Evolutionary conservation across 2,329 filamentous ascomycete species (phyloP), one percentile per base, ranked within the genome.

Genomic region (Clonostachys chloroleuca): DNA sequence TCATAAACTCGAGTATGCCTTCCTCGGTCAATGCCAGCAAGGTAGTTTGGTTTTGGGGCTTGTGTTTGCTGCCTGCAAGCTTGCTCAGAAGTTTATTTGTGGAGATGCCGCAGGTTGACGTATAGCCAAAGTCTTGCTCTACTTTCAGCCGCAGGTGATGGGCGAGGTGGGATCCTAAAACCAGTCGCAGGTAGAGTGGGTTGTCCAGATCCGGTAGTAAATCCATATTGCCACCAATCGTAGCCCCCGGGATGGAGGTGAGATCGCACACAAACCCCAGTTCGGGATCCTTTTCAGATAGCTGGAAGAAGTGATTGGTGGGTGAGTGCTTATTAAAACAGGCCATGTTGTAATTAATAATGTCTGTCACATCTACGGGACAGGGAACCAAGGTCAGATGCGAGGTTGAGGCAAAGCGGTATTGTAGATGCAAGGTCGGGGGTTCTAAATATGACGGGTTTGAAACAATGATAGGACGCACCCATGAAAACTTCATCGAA

Each of bases 11-110:
- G 7, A 73, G 72, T 12, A 87, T 75, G 49, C 84, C 64, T 13
- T 67, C 56, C 4, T 72, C 70, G 46, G 80, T 79, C 2, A 86
- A 80, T 6, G 87, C 83, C 40, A 95, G 67, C 8, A 97, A 70
- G 1, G 88, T 90, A 1, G 92, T 97, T 65, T 97, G 94, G 51
- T 82, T 86, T 49, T 85, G 84, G 1, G 92, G 92, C 67, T 97
- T 97, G 62, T 96, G 83, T 49, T 86, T 73, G 62, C 83, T 87
- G 12, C 92, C 92, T 10, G 84, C 88, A 13, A 97, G 76, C 65
- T 97, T 97, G 49, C 88, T 83, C 12, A 96, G 73, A 6, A 92
- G 66, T 65, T 97, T 97, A 59, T 86, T 92, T 1, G 89, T 95
- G 3, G 91, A 86, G 18, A 97, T 83, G 5, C 92, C 92, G 40